phyloP scores from a whole-genome alignment of 106 monocot genomes.

The Apostasia shenzhenica region DNA sequence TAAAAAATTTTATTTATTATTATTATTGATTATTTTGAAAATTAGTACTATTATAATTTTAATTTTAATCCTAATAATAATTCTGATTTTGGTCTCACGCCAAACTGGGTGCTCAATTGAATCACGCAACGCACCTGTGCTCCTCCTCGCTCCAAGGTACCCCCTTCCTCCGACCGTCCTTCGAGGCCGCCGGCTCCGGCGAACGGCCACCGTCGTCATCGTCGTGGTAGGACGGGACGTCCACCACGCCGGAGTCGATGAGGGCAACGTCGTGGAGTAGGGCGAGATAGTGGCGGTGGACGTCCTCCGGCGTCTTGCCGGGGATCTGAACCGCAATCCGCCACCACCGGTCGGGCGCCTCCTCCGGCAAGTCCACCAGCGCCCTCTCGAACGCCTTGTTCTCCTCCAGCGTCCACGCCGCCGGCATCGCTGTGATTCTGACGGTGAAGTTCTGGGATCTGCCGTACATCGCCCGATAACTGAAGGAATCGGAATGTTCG shows the following conservation, averaged over 20 bases:
- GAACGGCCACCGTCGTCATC: slow-evolving; percentile 3
- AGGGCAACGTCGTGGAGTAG: slow-evolving; percentile 34
- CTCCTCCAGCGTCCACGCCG: slow-evolving; percentile 29
- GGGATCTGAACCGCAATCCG: slow-evolving; percentile 27
- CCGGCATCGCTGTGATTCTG: background rate
- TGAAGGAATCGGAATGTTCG: background rate
- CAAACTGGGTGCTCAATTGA: background rate
- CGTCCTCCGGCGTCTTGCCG: slow-evolving; percentile 28
- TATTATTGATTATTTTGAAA: background rate
- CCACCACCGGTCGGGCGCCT: slow-evolving; percentile 33
- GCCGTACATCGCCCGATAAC: background rate
- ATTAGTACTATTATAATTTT: too few relatives aligned
- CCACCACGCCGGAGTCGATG: slow-evolving; percentile 37
- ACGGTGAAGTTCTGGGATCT: background rate
- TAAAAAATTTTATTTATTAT: background rate
- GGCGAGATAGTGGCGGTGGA: slow-evolving; percentile 20
- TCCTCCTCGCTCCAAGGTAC: slow-evolving; percentile 51
- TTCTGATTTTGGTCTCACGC: too few relatives aligned
- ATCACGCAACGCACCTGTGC: slow-evolving; percentile 23
- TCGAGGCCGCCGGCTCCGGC: background rate
- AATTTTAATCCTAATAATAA: too few relatives aligned
- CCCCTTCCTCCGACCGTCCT: slow-evolving; percentile 29
- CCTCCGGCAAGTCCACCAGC: slow-evolving; percentile 34
- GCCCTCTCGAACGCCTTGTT: slow-evolving; percentile 48
- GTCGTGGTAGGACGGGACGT: slow-evolving; percentile 19